Percentiles rank a stretch among this genome's conserved stretches.
Conservation (phyloP, 2,329 filamentous ascomycete species). For the Cercospora berteroae region DNA sequence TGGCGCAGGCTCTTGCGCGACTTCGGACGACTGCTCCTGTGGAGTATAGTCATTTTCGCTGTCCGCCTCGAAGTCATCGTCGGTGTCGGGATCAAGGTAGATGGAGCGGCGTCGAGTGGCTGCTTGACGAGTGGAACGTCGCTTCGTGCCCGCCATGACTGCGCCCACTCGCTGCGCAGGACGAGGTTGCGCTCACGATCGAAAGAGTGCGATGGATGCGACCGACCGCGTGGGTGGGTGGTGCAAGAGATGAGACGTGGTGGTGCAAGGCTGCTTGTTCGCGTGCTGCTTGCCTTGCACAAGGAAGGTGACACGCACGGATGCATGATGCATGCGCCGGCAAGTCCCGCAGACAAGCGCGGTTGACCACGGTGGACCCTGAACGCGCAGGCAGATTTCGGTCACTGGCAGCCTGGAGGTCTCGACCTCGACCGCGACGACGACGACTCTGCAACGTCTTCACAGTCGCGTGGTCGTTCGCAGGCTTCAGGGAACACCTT, state of each 20-base stretch:
- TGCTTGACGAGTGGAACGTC: conserved; percentile 37
- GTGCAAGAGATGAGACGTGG: not conserved
- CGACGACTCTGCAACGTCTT: not conserved
- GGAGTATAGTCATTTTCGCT: conserved; percentile 33
- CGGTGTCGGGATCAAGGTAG: conserved; percentile 39
- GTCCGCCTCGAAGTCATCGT: conserved; percentile 36
- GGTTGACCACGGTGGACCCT: not conserved
- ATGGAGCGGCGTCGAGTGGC: conserved; percentile 36
- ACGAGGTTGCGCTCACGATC: not conserved
- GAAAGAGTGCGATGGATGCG: not conserved
- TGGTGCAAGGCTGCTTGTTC: not conserved
- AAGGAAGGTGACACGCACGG: not conserved
- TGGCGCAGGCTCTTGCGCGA: conserved; percentile 19
- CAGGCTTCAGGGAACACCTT: not conserved
- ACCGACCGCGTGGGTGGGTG: not conserved
- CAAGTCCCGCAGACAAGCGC: not conserved
- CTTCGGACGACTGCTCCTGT: conserved; percentile 16
- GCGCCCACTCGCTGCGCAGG: not conserved
- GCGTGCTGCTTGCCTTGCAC: not conserved
- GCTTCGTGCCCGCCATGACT: conserved; percentile 29
- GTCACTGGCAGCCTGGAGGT: not conserved
- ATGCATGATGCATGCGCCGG: not conserved
- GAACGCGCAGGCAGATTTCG: not conserved
- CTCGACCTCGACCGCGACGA: not conserved
- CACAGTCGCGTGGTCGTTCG: not conserved